Conservation (phyloP, 2,329 filamentous ascomycete genomes). For the Zasmidium angulare region DNA sequence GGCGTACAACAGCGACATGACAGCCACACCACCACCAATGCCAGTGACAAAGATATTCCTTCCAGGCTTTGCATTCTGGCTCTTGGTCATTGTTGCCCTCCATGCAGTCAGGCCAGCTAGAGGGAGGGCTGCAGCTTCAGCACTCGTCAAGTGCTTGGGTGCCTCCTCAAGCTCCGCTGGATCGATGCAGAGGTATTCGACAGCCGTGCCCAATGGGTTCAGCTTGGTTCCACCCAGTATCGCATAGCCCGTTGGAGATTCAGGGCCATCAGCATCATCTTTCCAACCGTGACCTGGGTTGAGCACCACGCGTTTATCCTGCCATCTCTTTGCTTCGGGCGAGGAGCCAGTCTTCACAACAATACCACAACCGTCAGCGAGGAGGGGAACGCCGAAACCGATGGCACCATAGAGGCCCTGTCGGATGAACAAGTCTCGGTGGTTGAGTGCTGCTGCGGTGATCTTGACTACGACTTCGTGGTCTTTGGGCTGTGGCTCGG, state of each 20-base stretch:
- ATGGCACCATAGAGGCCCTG: slow-evolving; percentile 87
- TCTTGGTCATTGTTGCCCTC: slow-evolving; percentile 81
- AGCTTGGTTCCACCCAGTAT: slow-evolving; percentile 69
- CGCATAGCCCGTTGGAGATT: slow-evolving; percentile 58
- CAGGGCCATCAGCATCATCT: slow-evolving; percentile 69
- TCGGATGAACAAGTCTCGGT: slow-evolving; percentile 91
- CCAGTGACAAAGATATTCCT: slow-evolving; percentile 83
- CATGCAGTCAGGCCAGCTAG: slow-evolving; percentile 85
- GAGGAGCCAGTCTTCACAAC: slow-evolving; percentile 65
- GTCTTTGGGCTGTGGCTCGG: slow-evolving; percentile 58
- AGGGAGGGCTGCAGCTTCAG: slow-evolving; percentile 80
- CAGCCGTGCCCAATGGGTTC: slow-evolving; percentile 67
- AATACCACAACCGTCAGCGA: slow-evolving; percentile 78
- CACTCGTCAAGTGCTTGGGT: slow-evolving; percentile 68
- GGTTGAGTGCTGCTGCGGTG: slow-evolving; percentile 81
- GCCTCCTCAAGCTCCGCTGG: slow-evolving; percentile 73
- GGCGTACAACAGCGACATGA: slow-evolving; percentile 78
- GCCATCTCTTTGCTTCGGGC: slow-evolving; percentile 55
- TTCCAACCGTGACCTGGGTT: slow-evolving; percentile 79
- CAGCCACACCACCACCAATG: slow-evolving; percentile 87
- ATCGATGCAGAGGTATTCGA: slow-evolving; percentile 70
- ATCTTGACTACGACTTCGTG: slow-evolving; percentile 73
- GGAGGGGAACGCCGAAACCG: slow-evolving; percentile 73
- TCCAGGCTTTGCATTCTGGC: slow-evolving; percentile 61
- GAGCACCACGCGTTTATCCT: slow-evolving; percentile 70